These are phyloP conservation scores for Yarrowia phangngaensis DNA, from an alignment of 805 yeast genomes.

Conservation along the genomic window DNA sequence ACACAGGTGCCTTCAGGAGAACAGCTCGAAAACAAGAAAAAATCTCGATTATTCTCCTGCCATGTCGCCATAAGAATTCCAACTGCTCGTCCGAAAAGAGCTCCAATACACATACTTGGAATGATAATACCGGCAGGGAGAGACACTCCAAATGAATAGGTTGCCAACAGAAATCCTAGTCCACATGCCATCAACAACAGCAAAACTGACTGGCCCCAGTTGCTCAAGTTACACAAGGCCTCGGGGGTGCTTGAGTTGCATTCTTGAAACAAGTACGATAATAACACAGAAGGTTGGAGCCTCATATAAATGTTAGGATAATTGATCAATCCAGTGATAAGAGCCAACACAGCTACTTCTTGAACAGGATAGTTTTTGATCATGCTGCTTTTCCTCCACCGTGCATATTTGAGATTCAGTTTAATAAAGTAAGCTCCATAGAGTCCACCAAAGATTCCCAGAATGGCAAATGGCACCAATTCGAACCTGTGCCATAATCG, in stretches of 20 bases:
- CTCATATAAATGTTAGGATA: constrained; percentile 55
- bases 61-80: constrained; percentile 46
- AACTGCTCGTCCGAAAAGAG: constrained; percentile 53
- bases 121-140: constrained; percentile 61
- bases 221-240: constrained; percentile 33
- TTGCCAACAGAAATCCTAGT: constrained; percentile 57
- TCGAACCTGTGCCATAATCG: constrained; percentile 71
- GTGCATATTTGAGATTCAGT: constrained; percentile 47
- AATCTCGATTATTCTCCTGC: constrained; percentile 42
- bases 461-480: constrained; percentile 61
- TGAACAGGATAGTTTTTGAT: constrained; percentile 37
- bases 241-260: constrained; percentile 45
- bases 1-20: constrained; percentile 53
- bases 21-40: constrained; percentile 41
- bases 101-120: constrained; percentile 62
- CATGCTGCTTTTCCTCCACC: constrained; percentile 29
- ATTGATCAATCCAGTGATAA: constrained; percentile 52
- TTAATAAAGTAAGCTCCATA: constrained; percentile 55
- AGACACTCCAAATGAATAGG: constrained; percentile 62
- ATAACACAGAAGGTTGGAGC: constrained; percentile 52
- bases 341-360: constrained; percentile 50
- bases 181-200: constrained; percentile 43
- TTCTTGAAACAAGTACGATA: constrained; percentile 65
- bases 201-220: constrained; percentile 31
- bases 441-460: constrained; percentile 69